Evolutionary conservation across 768 basidiomycete species (phyloP), one percentile per base, ranked within the genome.

Genomic region (Fibroporia radiculosa): DNA sequence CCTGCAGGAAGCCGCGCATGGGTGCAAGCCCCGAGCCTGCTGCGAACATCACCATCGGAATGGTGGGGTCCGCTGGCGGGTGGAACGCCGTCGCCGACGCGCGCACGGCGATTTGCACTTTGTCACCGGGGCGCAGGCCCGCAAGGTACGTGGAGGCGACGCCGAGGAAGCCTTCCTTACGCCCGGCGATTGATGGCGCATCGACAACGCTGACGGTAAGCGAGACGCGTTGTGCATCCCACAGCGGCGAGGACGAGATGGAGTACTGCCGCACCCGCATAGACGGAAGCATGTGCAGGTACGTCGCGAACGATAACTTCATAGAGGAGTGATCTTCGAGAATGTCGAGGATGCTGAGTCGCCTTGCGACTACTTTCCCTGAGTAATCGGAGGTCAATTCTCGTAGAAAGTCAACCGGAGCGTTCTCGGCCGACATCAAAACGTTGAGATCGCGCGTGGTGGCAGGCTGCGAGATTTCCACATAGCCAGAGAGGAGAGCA

Each of bases 201-300:
- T 68, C 60, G 40, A 74, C 47, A 11, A 74, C 66, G 54, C 67
- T 68, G 48, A 74, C 46, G 23, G 73, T 73, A 35, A 75, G 63
- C 13, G 69, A 63, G 38, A 66, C 66, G 40, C 60, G 62, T 28
- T 56, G 47, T 1, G 74, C 60, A 45, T 71, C 63, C 62, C 65
- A 66, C 8, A 75, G 58, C 4, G 73, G 72, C 1, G 71, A 73
- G 1, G 71, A 73, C 3, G 74, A 73, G 51, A 74, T 74, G n/a
- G 71, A 73, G 58, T 75, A 74, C 53, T 75, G 72, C 6, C 72
- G 59, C 38, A 73, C 60, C 40, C 72, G 69, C 68, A 75, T 74
- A 13, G 69, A 55, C 6, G 70, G 73, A 6, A 75, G 62, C 53
- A 70, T 58, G 10, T 55, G 56, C 19, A 75, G 52, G 62, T 70